phyloP scores from a whole-genome alignment of 75 land plant species.

The Pinus albicaulis region DNA sequence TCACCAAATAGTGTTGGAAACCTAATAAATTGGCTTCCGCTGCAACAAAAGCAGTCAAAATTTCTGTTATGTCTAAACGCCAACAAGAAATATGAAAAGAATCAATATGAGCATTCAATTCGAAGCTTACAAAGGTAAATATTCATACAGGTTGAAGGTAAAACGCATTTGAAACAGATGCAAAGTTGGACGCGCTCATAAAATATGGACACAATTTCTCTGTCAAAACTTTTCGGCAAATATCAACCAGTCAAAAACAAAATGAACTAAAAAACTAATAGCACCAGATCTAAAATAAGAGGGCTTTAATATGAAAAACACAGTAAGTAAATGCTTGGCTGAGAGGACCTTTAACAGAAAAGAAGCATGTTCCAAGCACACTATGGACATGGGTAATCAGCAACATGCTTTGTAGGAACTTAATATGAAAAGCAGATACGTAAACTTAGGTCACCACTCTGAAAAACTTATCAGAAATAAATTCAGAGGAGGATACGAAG shows the following conservation, averaged over 20 bases:
- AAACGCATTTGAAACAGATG: not conserved
- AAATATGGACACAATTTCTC: not conserved
- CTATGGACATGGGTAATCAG: not conserved
- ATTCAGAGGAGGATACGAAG: not conserved
- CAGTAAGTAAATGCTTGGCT: not conserved
- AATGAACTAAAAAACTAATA: too few species aligned
- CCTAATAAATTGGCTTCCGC: conserved; percentile 94
- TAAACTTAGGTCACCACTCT: too few species aligned
- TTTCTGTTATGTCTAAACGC: not conserved
- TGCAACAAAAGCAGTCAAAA: conserved; percentile 31
- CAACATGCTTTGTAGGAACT: not conserved
- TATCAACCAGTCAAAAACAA: too few species aligned
- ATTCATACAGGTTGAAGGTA: not conserved
- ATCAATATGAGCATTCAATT: not conserved
- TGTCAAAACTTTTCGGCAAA: too few species aligned
- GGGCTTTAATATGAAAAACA: not conserved
- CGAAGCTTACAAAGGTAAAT: not conserved
- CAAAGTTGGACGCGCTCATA: not conserved
- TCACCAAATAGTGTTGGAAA: conserved; percentile 91
- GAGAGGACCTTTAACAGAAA: too few species aligned
- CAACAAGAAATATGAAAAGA: not conserved
- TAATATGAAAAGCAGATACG: too few species aligned
- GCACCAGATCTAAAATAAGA: not conserved
- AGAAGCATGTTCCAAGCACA: not conserved
- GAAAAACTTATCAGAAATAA: not conserved